A percentile compares a stretch with the other conserved stretches of the same genome.
These are phyloP conservation scores for Fusarium dlaminii DNA, from an alignment of 2,329 filamentous ascomycete genomes.

Conservation along the genomic window DNA sequence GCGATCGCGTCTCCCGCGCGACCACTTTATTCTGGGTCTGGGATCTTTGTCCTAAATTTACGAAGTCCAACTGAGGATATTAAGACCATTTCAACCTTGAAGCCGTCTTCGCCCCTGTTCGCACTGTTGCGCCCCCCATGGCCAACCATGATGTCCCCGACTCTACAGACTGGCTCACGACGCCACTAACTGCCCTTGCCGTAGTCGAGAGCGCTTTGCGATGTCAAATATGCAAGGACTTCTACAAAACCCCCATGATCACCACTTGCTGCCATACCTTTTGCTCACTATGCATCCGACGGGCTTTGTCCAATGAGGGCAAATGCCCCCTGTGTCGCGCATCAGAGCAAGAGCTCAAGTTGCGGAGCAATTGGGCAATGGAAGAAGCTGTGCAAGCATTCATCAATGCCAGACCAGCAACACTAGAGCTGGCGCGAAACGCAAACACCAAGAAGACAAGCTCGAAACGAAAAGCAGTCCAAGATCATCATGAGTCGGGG, in stretches of 20 bases:
- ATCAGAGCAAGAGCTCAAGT: conserved; percentile 81
- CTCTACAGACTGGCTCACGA: conserved; percentile 85
- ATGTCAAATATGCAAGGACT: conserved; percentile 98
- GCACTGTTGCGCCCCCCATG: conserved; percentile 37
- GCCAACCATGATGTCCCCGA: conserved; percentile 65
- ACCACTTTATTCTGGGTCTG: conserved; percentile 17
- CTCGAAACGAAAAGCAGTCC: conserved; percentile 64
- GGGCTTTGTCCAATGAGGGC: conserved; percentile 82
- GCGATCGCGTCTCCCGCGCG: conserved; percentile 39
- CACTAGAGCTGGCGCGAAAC: conserved; percentile 71
- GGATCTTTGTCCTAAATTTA: not conserved
- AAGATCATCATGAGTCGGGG: conserved; percentile 42
- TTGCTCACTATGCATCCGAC: conserved; percentile 93
- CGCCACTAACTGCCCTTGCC: conserved; percentile 71
- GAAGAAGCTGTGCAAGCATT: conserved; percentile 88
- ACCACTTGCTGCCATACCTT: conserved; percentile 96
- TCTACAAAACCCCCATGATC: conserved; percentile 93
- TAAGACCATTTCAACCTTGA: not conserved
- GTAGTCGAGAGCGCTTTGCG: conserved; percentile 85
- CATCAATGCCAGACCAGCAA: conserved; percentile 66
- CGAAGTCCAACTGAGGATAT: not conserved
- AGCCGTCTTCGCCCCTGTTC: not conserved
- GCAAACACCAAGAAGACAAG: not conserved
- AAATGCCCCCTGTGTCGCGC: conserved; percentile 88
- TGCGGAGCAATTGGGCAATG: conserved; percentile 85